Evolutionary conservation across 176 grass and related monocot species (phyloP).

Genomic region (Luzula sylvatica): DNA sequence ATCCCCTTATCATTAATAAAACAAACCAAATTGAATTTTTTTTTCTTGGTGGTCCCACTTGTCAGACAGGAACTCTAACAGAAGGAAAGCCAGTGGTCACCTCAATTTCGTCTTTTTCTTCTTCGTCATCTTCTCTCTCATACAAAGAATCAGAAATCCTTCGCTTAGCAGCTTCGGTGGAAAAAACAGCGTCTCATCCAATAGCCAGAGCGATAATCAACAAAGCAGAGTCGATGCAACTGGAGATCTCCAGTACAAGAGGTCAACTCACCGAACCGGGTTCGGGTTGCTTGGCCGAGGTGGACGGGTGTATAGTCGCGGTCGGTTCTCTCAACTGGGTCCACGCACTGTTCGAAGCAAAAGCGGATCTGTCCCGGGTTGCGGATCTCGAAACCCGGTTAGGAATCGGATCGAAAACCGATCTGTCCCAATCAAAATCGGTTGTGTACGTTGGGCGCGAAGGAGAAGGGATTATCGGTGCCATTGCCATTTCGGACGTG

Average conservation of each 20-base stretch:
- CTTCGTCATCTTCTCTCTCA: slow-evolving; percentile 54
- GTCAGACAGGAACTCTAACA: slow-evolving; percentile 79
- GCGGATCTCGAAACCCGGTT: slow-evolving; percentile 42
- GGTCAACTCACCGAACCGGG: slow-evolving; percentile 84
- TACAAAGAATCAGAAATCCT: slow-evolving; percentile 59
- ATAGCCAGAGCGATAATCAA: slow-evolving; percentile 87
- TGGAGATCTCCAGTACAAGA: slow-evolving; percentile 57
- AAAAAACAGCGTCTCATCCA: slow-evolving; percentile 87
- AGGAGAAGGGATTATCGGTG: slow-evolving; percentile 89
- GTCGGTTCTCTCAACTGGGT: slow-evolving; percentile 85
- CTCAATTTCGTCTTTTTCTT: slow-evolving; percentile 62
- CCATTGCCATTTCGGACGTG: slow-evolving; percentile 84
- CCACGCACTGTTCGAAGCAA: slow-evolving; percentile 58
- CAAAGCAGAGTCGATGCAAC: slow-evolving; percentile 55
- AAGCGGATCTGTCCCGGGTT: slow-evolving; percentile 33
- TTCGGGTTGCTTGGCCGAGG: slow-evolving; percentile 89
- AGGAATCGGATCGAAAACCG: slow-evolving; percentile 29
- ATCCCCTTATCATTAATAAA: slow-evolving; percentile 5
- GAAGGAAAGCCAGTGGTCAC: slow-evolving; percentile 90
- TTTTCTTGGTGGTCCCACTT: slow-evolving; percentile 4
- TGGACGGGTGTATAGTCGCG: slow-evolving; percentile 81
- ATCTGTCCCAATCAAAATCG: slow-evolving; percentile 47
- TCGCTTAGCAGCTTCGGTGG: slow-evolving; percentile 83
- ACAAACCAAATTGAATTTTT: too few relatives aligned
- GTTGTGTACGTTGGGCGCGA: slow-evolving; percentile 74